These are phyloP conservation scores for Naganishia liquefaciens DNA, from an alignment of 1,284 basidiomycete genomes.

Conservation along the genomic window DNA sequence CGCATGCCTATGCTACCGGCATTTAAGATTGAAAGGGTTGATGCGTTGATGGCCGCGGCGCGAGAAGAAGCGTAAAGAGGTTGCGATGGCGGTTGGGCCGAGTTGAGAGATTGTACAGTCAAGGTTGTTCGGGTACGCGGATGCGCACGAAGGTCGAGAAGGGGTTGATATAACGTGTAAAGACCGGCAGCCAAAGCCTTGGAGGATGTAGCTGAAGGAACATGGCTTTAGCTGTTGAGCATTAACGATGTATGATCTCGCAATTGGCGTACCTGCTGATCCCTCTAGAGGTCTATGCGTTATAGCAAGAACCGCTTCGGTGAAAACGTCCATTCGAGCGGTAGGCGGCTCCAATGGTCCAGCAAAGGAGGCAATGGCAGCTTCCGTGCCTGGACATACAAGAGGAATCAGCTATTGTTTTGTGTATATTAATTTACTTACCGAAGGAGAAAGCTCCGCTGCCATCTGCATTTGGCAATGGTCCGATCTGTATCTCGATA, in stretches of 20 bases:
- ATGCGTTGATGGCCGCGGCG: slow-evolving; percentile 61
- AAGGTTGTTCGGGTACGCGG: slow-evolving; percentile 64
- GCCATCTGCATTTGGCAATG: slow-evolving; percentile 51
- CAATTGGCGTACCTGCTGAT: slow-evolving; percentile 47
- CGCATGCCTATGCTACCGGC: slow-evolving; percentile 53
- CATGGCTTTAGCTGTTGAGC: not conserved
- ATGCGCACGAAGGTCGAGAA: slow-evolving; percentile 56
- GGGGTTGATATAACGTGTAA: slow-evolving; percentile 46
- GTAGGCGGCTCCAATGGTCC: slow-evolving; percentile 36
- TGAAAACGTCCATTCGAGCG: slow-evolving; percentile 58
- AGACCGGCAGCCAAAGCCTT: slow-evolving; percentile 51
- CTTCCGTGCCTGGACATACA: slow-evolving; percentile 4
- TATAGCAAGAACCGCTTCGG: slow-evolving; percentile 59
- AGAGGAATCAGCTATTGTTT: too few species aligned
- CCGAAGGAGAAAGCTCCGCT: slow-evolving; percentile 52
- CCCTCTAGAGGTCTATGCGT: slow-evolving; percentile 57
- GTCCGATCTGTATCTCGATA: slow-evolving; percentile 38
- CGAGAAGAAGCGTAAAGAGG: slow-evolving; percentile 43
- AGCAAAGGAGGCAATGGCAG: slow-evolving; percentile 21
- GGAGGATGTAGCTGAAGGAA: slow-evolving; percentile 47
- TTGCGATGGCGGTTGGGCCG: slow-evolving; percentile 31
- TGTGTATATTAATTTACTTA: too few species aligned
- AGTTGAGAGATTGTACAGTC: slow-evolving; percentile 62
- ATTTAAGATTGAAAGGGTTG: slow-evolving; percentile 55
- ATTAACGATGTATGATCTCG: not conserved